Evolutionary conservation across 148 eudicot species (phyloP), one percentile per base, ranked within the genome.

Genomic region (Vaccinium vitisidaea): DNA sequence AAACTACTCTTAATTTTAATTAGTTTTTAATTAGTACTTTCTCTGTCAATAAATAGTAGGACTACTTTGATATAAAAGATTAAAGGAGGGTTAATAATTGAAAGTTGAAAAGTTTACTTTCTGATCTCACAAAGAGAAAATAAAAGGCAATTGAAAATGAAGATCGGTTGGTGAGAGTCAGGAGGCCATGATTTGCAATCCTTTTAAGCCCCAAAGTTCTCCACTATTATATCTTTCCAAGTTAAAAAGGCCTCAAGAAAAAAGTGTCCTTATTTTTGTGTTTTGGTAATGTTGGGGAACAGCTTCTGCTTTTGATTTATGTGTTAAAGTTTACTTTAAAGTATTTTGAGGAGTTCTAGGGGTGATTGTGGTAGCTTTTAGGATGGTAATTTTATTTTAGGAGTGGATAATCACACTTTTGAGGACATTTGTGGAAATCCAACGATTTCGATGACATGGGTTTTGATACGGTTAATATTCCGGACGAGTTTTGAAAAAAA

Each of bases 161-260:
- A 61, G 88, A 30, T 84, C 30, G 11, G 55, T 39, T 32, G 61
- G 81, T 70, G 70, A 56, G 86, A 71, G 82, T 80, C 85, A 90
- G 86, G 89, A 84, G 78, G 83, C 84, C 86, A 91, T 91, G 88
- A 93, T 91, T 87, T 85, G 79, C 55, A 80, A 32, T 46, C 74
- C 81, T 86, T 88, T 43, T 56, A 79, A 43, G 16, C 83, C 82
- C 63, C 36, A 61, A 73, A 73, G 73, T 54, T 48, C 77, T 84
- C 53, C 39, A 30, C 74, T 61, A 43, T 32, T 32, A 1, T 39
- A 54, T 43, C 54, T 53, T 54, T 23, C 58, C 81, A 6, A 78
- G 59, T 13, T 25, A 16, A 78, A 78, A 78, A 78, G 81, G 39
- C 63, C n/a, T 78, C 18, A 78, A 53, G 81, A 78, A 78, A 78